Base-by-base conservation (phyloP, 257 asterid species). In the Anisodus acutangulus region DNA sequence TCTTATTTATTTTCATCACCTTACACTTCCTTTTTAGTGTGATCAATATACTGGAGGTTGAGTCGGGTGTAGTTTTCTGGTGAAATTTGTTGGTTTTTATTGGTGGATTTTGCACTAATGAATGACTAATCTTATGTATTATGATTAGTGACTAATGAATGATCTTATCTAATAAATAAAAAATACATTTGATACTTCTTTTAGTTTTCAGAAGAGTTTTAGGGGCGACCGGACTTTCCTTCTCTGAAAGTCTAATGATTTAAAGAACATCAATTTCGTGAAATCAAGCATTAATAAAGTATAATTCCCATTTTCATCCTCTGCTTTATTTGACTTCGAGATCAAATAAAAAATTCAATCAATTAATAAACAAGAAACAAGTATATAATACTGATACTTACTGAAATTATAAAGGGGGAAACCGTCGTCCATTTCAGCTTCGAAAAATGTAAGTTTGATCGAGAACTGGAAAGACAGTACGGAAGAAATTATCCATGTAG, bases 81-180 rank as follows among this genome's bases (percentile, higher is more conserved):
- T 76, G 81, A 12, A 51, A 51, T 76, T 76, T 22, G 81, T 12
- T 80, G 9, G 6, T 41, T 72, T 72, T 45, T n/a, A 41, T 72
- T 85, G 83, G 53, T 81, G 80, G 57, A 66, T 58, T 49, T 72
- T 47, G 87, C 71, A 45, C 83, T 81, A 41, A 41, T 41, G 45
- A 41, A 41, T 41, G 45, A 41, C 45, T 41, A 41, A 41, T 41
- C 9, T 67, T 67, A 15, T 35, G 19, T 35, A 49, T 0, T 67
- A 35, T 2, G 2, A 16, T 16, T 57, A 15, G 9, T 64, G 3
- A 22, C 17, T 26, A 26, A 10, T 64, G 5, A 62, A 26, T 4
- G 5, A 26, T 64, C 17, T 26, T 26, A 2, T 43, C 3, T 26
- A 10, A 35, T 10, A 54, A 11, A 64, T 64, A 3, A 0, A 4